Conservation (phyloP, 805 yeast genomes). For the Jamesozyma rosinii region DNA sequence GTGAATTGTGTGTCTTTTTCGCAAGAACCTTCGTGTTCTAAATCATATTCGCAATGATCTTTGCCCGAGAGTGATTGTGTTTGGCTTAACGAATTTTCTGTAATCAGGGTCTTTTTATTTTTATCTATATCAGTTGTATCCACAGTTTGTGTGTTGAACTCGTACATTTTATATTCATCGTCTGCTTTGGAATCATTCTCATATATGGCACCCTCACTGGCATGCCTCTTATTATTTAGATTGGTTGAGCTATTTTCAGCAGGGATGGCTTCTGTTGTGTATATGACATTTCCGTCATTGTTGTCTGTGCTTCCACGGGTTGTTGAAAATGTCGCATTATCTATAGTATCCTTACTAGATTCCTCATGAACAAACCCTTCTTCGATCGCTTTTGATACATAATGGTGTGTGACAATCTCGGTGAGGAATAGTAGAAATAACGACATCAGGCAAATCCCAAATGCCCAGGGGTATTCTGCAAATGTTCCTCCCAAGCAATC, state of each 20-base stretch:
- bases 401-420: slow-evolving; percentile 42
- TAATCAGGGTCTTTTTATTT: background rate
- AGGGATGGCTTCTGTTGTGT: background rate
- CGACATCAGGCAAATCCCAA: slow-evolving; percentile 44
- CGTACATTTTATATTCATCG: background rate
- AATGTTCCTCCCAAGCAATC: slow-evolving; percentile 58
- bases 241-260: background rate
- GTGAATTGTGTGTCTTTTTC: slow-evolving; percentile 10
- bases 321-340: background rate
- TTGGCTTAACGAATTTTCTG: background rate
- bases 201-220: background rate
- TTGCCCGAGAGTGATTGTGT: slow-evolving; percentile 9
- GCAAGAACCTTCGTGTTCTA: slow-evolving; percentile 8
- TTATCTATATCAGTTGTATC: background rate
- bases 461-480: slow-evolving; percentile 46
- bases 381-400: slow-evolving; percentile 30
- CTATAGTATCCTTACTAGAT: background rate
- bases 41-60: slow-evolving; percentile 9
- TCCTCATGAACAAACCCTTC: slow-evolving; percentile 7
- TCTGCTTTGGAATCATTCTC: background rate
- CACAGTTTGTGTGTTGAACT: background rate
- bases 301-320: background rate
- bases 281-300: background rate
- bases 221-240: background rate
- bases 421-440: slow-evolving; percentile 39